These are phyloP conservation scores for Verticillium klebahnii DNA, from an alignment of 2,329 filamentous ascomycete species.

Conservation along the genomic window DNA sequence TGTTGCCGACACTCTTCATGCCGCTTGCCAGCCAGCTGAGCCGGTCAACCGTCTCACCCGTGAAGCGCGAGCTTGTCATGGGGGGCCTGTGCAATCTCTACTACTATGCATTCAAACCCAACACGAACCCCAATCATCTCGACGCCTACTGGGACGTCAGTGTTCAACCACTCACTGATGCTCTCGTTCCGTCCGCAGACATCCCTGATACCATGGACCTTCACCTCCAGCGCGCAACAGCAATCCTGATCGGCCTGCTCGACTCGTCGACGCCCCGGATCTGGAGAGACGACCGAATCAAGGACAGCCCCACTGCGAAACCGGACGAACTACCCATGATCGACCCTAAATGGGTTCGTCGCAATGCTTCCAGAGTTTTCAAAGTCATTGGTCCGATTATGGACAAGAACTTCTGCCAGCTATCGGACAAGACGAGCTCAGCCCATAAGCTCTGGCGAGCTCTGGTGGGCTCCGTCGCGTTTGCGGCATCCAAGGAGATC, in stretches of 20 bases:
- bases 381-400: constrained; percentile 55
- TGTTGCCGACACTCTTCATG: constrained; percentile 50
- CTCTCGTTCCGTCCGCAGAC: constrained; percentile 15
- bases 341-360: constrained; percentile 83
- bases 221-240: constrained; percentile 54
- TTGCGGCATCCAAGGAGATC: constrained; percentile 78
- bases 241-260: constrained; percentile 66
- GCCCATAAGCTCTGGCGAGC: constrained; percentile 53
- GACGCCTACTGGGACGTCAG: constrained; percentile 77
- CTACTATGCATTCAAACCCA: constrained; percentile 78
- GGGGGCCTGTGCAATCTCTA: constrained; percentile 74
- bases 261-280: constrained; percentile 52
- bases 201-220: constrained; percentile 38
- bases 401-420: constrained; percentile 54
- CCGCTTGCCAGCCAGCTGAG: constrained; percentile 65
- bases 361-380: constrained; percentile 63
- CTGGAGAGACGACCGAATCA: constrained; percentile 72
- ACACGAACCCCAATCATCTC: constrained; percentile 57
- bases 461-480: constrained; percentile 58
- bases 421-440: constrained; percentile 56
- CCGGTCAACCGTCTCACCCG: constrained; percentile 44
- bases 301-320: constrained; percentile 52
- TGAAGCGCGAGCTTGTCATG: constrained; percentile 53
- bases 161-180: constrained; percentile 54
- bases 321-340: constrained; percentile 77